Base-by-base conservation (phyloP, 108 stramenopile genomes). In the Fistulifera solaris region DNA sequence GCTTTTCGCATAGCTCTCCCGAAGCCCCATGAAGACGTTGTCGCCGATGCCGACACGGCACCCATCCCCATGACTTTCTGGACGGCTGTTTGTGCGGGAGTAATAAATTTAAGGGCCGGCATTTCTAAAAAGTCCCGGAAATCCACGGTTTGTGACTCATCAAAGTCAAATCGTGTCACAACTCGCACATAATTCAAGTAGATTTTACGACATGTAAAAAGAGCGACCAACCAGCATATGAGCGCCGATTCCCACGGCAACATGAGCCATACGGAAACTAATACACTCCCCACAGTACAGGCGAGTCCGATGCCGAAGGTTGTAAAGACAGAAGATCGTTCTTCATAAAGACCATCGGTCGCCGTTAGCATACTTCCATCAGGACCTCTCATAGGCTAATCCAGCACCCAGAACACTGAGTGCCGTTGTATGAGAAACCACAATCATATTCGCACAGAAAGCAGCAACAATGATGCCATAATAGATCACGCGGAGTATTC, bases 341-440 rank as follows among this genome's bases (percentile, higher is more conserved):
- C 86, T 40, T 85, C 68, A 59, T 89, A 93, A 22, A 93, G 52
- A 23, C 85, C 86, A 58, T 94, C 93, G n/a, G 89, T 90, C 12
- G 93, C 93, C 0, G 81, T 78, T 72, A 89, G 81, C 93, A 94
- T 94, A 18, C 72, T 75, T 7, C 93, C 93, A 61, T 94, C 89
- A 0, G 93, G 93, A 25, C 93, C 93, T 17, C 93, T 81, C 23
- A 94, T 50, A 10, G 93, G 89, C 31, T 55, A 94, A 59, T 0
- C 78, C 76, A 0, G 87, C 85, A 24, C 89, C 93, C 22, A 88
- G 45, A 0, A 94, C 93, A 13, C 77, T 74, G 14, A 94, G 70
- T 14, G 70, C 61, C 0, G 93, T 90, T 15, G 93, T 90, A 48
- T 87, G 83, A 14, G 76, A 61, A 10, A 94, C 93, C 11, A 90